phyloP scores from a whole-genome alignment of 1,284 basidiomycete species.

The Apiotrichum veenhuisii region DNA sequence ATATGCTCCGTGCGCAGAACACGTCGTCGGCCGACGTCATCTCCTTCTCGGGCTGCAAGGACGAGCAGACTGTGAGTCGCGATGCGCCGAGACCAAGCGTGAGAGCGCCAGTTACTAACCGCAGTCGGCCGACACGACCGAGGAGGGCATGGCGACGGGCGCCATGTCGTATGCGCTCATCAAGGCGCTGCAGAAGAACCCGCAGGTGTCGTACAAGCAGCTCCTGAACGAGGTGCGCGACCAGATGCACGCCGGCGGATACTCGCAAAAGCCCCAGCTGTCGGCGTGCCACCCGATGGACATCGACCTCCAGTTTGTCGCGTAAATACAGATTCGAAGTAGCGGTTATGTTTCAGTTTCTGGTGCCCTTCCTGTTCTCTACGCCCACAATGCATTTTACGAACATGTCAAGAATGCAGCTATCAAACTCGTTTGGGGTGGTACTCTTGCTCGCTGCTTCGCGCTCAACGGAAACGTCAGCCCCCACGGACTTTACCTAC shows the following conservation, averaged over 20 bases:
- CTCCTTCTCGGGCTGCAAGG: conserved; percentile 82
- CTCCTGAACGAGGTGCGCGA: conserved; percentile 66
- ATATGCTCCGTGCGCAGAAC: conserved; percentile 48
- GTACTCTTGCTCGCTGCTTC: too few relatives aligned
- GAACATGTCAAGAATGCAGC: too few relatives aligned
- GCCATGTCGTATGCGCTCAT: conserved; percentile 61
- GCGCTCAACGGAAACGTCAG: too few relatives aligned
- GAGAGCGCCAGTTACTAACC: conserved; percentile 1
- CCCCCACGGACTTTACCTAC: too few relatives aligned
- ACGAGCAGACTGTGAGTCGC: conserved; percentile 66
- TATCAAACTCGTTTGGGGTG: too few relatives aligned
- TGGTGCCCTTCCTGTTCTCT: too few relatives aligned
- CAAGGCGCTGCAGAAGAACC: conserved; percentile 64
- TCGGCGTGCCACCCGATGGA: conserved; percentile 25
- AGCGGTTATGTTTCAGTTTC: too few relatives aligned
- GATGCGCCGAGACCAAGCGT: background rate
- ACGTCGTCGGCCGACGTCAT: conserved; percentile 73
- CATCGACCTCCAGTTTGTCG: conserved; percentile 33
- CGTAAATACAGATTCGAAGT: too few relatives aligned
- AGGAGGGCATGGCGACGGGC: conserved; percentile 76
- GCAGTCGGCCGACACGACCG: conserved; percentile 68
- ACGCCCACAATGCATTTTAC: background rate
- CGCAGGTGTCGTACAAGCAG: conserved; percentile 74
- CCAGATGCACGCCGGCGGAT: conserved; percentile 56
- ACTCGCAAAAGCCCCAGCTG: conserved; percentile 80